Percentiles rank a stretch among this genome's conserved stretches.
phyloP scores from a whole-genome alignment of 2,329 filamentous ascomycete species.

The Hypoxylon sp. region DNA sequence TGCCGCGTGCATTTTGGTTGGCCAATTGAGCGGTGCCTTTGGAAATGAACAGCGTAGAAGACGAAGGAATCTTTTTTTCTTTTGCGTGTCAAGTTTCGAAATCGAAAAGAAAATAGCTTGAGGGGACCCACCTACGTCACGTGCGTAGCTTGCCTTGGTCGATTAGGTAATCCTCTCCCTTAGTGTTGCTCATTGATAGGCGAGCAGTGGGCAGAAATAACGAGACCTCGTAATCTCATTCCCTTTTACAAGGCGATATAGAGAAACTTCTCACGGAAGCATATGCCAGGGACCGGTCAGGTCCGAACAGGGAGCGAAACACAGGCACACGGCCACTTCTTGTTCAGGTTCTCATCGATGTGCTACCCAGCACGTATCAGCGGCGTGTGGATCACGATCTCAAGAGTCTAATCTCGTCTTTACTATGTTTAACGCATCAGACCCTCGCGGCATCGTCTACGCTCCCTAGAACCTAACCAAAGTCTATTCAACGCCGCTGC shows the following conservation, averaged over 20 bases:
- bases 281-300: background rate
- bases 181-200: too few species aligned
- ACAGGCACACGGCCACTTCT: background rate
- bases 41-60: constrained; percentile 29
- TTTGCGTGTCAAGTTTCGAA: constrained; percentile 38
- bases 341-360: background rate
- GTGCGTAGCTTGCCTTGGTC: background rate
- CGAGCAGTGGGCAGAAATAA: background rate
- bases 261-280: background rate
- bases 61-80: constrained; percentile 26
- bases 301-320: too few species aligned
- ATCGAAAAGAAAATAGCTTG: constrained; percentile 1
- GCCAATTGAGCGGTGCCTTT: constrained; percentile 33
- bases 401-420: background rate
- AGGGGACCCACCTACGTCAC: background rate
- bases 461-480: background rate
- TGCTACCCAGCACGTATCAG: background rate
- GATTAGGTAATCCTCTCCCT: background rate
- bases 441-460: background rate
- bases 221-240: too few species aligned
- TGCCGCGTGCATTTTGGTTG: constrained; percentile 42
- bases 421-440: background rate
- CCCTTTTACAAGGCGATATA: background rate
- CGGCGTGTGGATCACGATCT: too few species aligned
- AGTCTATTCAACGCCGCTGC: background rate